Evolutionary conservation across 2,329 filamentous ascomycete species (phyloP).

Genomic region (Pseudocercospora vitis): DNA sequence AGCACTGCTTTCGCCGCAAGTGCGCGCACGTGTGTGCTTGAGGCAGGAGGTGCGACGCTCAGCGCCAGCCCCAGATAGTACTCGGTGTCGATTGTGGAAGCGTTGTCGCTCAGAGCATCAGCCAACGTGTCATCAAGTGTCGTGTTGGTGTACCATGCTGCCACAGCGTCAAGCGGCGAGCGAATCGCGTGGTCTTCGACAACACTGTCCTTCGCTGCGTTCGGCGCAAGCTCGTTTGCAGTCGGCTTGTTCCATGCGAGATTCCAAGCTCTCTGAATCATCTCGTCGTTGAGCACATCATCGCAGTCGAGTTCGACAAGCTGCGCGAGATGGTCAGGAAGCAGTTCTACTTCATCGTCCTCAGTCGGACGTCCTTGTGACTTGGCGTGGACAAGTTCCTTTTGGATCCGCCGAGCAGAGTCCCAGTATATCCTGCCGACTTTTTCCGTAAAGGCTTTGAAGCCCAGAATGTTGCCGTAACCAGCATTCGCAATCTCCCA

Average conservation of each 20-base stretch:
- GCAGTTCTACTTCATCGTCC: constrained; percentile 60
- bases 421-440: constrained; percentile 79
- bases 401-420: constrained; percentile 67
- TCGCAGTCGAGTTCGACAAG: constrained; percentile 79
- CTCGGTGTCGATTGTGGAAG: constrained; percentile 47
- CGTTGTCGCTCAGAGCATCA: constrained; percentile 52
- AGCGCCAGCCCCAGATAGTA: constrained; percentile 65
- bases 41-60: constrained; percentile 73
- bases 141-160: constrained; percentile 84
- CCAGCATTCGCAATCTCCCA: constrained; percentile 72
- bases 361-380: constrained; percentile 25
- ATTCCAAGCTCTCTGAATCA: constrained; percentile 84
- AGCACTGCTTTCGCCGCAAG: constrained; percentile 61
- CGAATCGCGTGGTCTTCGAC: constrained; percentile 82
- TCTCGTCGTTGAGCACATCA: constrained; percentile 72
- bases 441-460: constrained; percentile 69
- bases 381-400: constrained; percentile 36
- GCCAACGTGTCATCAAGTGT: constrained; percentile 69
- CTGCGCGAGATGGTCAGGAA: constrained; percentile 73
- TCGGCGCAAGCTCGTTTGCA: constrained; percentile 62
- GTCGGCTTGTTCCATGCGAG: constrained; percentile 83
- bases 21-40: constrained; percentile 63
- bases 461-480: constrained; percentile 62
- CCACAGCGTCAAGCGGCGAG: constrained; percentile 84
- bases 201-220: constrained; percentile 76